Evolutionary conservation across 2,329 filamentous ascomycete species (phyloP).

Genomic region (Pseudophaeomoniella oleicola): DNA sequence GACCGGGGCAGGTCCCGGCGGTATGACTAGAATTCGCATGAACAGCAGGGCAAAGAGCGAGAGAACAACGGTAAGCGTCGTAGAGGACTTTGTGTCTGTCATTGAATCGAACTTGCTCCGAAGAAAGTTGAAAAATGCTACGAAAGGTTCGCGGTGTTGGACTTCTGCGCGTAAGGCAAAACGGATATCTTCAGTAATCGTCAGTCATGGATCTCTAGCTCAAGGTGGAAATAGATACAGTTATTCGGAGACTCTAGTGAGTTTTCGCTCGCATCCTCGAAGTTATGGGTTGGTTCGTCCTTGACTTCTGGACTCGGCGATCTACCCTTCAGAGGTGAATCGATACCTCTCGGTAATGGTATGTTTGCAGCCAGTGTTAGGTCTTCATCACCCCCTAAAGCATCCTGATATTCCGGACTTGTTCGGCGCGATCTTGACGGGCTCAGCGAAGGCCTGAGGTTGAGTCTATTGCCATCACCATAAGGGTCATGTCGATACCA

Average conservation of each 20-base stretch:
- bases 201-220: neutral
- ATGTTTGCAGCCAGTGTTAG: slow-evolving; percentile 39
- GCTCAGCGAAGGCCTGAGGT: slow-evolving; percentile 28
- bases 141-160: slow-evolving; percentile 74
- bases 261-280: slow-evolving; percentile 9
- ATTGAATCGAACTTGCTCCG: slow-evolving; percentile 44
- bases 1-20: slow-evolving; percentile 50
- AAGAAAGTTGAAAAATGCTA: slow-evolving; percentile 52
- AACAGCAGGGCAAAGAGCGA: slow-evolving; percentile 51
- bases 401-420: slow-evolving; percentile 47
- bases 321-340: slow-evolving; percentile 42
- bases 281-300: slow-evolving; percentile 10
- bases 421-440: slow-evolving; percentile 40
- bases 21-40: slow-evolving; percentile 53
- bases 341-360: slow-evolving; percentile 37
- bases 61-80: slow-evolving; percentile 47
- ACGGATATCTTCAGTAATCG: slow-evolving; percentile 52
- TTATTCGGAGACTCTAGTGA: slow-evolving; percentile 27
- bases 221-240: slow-evolving; percentile 27
- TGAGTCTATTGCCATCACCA: slow-evolving; percentile 21
- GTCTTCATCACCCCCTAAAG: slow-evolving; percentile 34
- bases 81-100: slow-evolving; percentile 55
- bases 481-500: slow-evolving; percentile 40
- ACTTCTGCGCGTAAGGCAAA: slow-evolving; percentile 80
- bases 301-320: slow-evolving; percentile 38